Percentiles rank a stretch among this genome's conserved stretches.
Evolutionary conservation across 306 rosid genomes (phyloP).

Genomic region (Cajanus cajan): DNA sequence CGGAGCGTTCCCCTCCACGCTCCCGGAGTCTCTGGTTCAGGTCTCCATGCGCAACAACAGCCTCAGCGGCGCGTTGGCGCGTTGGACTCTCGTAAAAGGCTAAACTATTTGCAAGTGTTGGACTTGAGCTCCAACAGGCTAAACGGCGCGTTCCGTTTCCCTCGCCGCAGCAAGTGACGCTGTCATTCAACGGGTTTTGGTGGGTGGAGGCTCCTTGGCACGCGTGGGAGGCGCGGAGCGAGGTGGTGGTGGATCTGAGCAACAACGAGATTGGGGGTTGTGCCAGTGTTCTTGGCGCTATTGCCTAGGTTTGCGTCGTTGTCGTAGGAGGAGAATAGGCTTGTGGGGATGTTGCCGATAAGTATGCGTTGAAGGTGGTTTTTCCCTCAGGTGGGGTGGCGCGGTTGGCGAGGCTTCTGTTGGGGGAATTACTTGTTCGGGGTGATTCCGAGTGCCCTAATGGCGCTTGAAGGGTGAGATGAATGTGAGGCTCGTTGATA

Average conservation of each 20-base stretch:
- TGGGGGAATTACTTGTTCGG: conserved; percentile 77
- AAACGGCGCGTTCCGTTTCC: conserved; percentile 55
- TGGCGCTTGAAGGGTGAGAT: conserved; percentile 57
- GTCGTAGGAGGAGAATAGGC: conserved; percentile 66
- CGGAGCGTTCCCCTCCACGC: conserved; percentile 40
- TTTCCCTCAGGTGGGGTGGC: conserved; percentile 49
- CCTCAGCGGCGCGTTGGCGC: conserved; percentile 36
- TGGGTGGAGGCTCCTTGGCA: conserved; percentile 39
- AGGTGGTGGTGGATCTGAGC: conserved; percentile 67
- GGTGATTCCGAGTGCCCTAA: conserved; percentile 58
- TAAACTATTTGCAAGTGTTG: conserved; percentile 50
- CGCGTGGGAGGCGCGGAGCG: conserved; percentile 26
- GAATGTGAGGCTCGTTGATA: conserved; percentile 57
- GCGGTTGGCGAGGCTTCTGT: conserved; percentile 58
- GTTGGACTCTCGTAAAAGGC: too few relatives aligned
- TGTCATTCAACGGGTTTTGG: conserved; percentile 61
- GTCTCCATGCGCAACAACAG: conserved; percentile 69
- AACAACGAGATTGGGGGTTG: conserved; percentile 57
- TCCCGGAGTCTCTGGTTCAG: conserved; percentile 59
- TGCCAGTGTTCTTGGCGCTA: conserved; percentile 56
- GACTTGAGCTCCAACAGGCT: conserved; percentile 69
- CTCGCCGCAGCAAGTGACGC: conserved; percentile 66
- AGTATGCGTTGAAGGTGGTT: conserved; percentile 66
- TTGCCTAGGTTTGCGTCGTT: conserved; percentile 80
- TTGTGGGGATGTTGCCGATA: conserved; percentile 72